Evolutionary conservation across 306 rosid genomes (phyloP), one percentile per base, ranked within the genome.

Genomic region (Rosa lucieae): DNA sequence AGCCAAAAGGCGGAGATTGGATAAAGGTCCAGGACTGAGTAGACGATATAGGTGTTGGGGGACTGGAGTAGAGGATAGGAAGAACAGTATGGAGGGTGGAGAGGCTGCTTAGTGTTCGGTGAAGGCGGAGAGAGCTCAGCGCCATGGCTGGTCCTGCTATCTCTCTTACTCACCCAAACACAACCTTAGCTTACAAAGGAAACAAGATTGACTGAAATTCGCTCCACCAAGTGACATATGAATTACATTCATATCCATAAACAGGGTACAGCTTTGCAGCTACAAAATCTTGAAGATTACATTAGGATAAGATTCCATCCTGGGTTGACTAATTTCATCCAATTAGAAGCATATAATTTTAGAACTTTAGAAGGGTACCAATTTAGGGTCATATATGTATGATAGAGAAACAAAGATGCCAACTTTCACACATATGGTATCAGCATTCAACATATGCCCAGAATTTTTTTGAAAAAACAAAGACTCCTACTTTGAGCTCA

Each of bases 81-180:
- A 43, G 21, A 10, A 82, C 72, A 1, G 75, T 58, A 39, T 65
- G 76, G 79, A 87, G 8, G 15, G 67, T 58, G 49, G 93, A 80
- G 69, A 89, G 72, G 21, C 63, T 61, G 47, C 18, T 63, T 8
- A 90, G 52, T 65, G 80, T n/a, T 59, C 86, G 90, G 59, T 93
- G 91, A 82, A 85, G 86, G 72, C 87, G 89, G 8, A 85, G 89
- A 2, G 86, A 82, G 75, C 87, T 77, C 13, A 87, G 76, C 29
- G 94, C 92, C 98, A 94, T 90, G 67, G 82, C 77, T 5, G 81
- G 66, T 72, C n/a, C 70, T 65, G 46, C 44, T 65, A 35, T 15
- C 70, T 66, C 46, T 65, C 70, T 35, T 0, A 14, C 70, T 32
- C n/a, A 32, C 70, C 70, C 11, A 14, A 29, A 32, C 44, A 35